Percentiles rank a stretch among this genome's conserved stretches.
These are phyloP conservation scores for Ilex asprella DNA, from an alignment of 257 asterid species.

Conservation along the genomic window DNA sequence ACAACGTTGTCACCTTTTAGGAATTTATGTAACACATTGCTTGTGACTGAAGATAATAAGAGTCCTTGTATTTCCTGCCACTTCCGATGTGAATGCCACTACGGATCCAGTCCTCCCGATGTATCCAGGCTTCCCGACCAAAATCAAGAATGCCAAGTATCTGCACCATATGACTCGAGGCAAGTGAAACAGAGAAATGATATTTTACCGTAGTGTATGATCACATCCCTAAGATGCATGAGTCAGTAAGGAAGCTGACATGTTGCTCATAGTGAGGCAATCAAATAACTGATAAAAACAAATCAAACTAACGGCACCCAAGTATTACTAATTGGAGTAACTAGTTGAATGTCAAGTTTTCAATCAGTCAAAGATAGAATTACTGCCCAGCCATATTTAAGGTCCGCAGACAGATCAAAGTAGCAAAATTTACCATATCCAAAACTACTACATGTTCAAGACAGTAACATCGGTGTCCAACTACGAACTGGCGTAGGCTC, in stretches of 20 bases:
- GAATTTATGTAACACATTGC: constrained; percentile 73
- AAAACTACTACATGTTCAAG: no score
- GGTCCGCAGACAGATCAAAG: no score
- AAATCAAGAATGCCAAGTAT: constrained; percentile 78
- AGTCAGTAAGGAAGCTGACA: no score
- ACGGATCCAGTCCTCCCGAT: constrained; percentile 84
- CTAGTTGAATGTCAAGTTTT: no score
- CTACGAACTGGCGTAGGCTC: no score
- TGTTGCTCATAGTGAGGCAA: not conserved
- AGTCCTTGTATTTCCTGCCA: constrained; percentile 89
- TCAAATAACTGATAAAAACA: not conserved
- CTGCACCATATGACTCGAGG: constrained; percentile 35
- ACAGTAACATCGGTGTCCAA: no score
- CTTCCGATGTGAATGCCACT: constrained; percentile 70
- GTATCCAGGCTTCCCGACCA: constrained; percentile 89
- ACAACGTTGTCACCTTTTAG: constrained; percentile 7
- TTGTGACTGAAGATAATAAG: constrained; percentile 87
- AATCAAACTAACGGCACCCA: not conserved
- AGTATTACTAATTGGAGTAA: not conserved
- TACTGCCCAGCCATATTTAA: no score
- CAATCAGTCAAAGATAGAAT: no score
- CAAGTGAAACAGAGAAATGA: not conserved
- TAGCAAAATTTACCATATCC: no score
- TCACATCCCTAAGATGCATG: not conserved
- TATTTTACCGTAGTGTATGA: not conserved